Evolutionary conservation across 768 basidiomycete genomes (phyloP).

Genomic region (Mrakia frigida): DNA sequence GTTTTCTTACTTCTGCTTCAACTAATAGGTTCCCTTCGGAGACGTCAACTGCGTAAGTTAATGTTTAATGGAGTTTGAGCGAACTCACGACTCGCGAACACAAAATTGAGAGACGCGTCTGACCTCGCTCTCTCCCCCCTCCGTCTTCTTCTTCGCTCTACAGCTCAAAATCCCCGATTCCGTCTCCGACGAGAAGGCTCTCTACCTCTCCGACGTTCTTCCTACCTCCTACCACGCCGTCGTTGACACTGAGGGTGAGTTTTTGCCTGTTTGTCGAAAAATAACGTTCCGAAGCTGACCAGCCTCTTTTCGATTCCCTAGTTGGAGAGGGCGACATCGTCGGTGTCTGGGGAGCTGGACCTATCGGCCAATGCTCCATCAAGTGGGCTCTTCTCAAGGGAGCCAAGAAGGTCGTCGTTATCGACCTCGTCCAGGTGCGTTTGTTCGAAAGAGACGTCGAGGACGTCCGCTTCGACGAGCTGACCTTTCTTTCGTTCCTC

Average conservation of each 20-base stretch:
- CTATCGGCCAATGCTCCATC: slow-evolving; percentile 27
- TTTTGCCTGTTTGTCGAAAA: not conserved
- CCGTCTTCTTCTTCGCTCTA: too few relatives aligned
- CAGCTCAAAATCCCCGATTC: slow-evolving; percentile 59
- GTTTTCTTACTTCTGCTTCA: too few relatives aligned
- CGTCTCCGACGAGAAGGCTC: slow-evolving; percentile 57
- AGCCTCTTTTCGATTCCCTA: not conserved
- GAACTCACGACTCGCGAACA: too few relatives aligned
- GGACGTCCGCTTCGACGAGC: too few relatives aligned
- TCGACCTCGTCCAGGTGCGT: slow-evolving; percentile 52
- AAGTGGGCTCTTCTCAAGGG: slow-evolving; percentile 64
- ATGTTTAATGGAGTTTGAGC: too few relatives aligned
- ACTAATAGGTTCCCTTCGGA: slow-evolving; percentile 51
- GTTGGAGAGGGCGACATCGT: slow-evolving; percentile 68
- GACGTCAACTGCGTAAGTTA: slow-evolving; percentile 55
- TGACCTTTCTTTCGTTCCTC: too few relatives aligned
- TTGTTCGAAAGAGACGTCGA: too few relatives aligned
- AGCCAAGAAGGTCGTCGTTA: slow-evolving; percentile 63
- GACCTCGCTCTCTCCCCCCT: not conserved
- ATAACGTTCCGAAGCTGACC: not conserved
- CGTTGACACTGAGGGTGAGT: slow-evolving; percentile 55
- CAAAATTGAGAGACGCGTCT: not conserved
- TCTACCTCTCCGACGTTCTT: slow-evolving; percentile 51
- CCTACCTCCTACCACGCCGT: slow-evolving; percentile 70
- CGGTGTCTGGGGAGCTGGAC: slow-evolving; percentile 55